Evolutionary conservation across 2,329 filamentous ascomycete genomes (phyloP).

Genomic region (Epichloe brachyelytri): DNA sequence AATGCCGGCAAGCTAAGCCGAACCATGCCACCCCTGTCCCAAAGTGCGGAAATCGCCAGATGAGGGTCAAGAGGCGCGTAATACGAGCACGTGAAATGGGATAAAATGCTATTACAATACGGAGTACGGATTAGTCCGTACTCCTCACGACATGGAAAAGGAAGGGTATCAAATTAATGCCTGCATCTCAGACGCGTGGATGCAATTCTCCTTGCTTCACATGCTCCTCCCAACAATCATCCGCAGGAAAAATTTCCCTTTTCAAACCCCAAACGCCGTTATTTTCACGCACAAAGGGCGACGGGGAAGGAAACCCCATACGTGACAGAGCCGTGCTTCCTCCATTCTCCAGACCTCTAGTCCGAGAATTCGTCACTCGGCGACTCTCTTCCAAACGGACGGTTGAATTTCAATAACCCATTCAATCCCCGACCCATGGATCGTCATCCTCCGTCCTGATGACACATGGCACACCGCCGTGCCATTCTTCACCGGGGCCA

Average conservation of each 20-base stretch:
- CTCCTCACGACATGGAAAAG: too few species aligned
- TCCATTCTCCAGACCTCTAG: conserved; percentile 7
- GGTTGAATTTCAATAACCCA: conserved; percentile 89
- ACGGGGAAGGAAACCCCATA: too few species aligned
- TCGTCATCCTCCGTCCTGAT: conserved; percentile 70
- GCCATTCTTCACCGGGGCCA: conserved; percentile 36
- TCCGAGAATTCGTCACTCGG: conserved; percentile 17
- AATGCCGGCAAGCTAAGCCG: not conserved
- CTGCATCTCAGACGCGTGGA: not conserved
- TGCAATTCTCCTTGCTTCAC: not conserved
- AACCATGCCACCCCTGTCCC: not conserved
- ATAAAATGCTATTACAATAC: too few species aligned
- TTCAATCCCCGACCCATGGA: conserved; percentile 96
- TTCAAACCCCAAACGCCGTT: not conserved
- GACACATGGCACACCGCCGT: conserved; percentile 81
- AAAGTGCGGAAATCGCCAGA: too few species aligned
- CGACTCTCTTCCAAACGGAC: conserved; percentile 62
- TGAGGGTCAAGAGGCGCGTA: too few species aligned
- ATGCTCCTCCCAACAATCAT: not conserved
- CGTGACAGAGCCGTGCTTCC: not conserved
- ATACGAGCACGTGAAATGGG: too few species aligned
- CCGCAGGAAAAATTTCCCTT: too few species aligned
- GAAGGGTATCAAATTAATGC: not conserved
- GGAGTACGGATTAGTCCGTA: too few species aligned
- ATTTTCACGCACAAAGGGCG: too few species aligned